Evolutionary conservation across 106 monocot species (phyloP), one percentile per base, ranked within the genome.

Genomic region (Chionographis japonica): DNA sequence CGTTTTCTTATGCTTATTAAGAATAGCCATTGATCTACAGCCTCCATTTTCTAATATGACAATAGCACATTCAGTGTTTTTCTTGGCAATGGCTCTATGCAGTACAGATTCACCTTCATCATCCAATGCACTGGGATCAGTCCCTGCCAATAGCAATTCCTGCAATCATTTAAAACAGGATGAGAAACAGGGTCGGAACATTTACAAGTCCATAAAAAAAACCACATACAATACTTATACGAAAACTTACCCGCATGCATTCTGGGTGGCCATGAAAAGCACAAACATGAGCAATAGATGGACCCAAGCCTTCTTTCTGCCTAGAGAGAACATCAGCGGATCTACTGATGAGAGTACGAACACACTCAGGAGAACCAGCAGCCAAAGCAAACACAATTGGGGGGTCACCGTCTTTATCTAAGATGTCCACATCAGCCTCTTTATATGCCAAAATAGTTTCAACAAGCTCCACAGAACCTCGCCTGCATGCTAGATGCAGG

Each of bases 21-120:
- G 71, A 76, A 87, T 79, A 54, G 85, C 61, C 98, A 98, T 93
- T 63, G 98, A 98, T 68, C 72, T 83, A 76, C 92, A 87, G 37
- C 98, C 98, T 66, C 98, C 90, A 88, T 93, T 83, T 80, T 90
- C 90, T 74, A 98, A 78, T 63, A 98, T 81, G 56, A 85, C 68
- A 81, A 85, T 81, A 73, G 98, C 92, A 81, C 98, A 98, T 58
- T 98, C 98, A 46, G 79, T 87, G 56, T 77, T 83, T 54, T 72
- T 82, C 71, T 78, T 98, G 62, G 85, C 65, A 68, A 98, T 72
- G 14, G 92, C 90, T 76, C 77, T 90, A 77, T 98, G 98, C 68
- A 98, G 58, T 37, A 98, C 76, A 77, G 98, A 85, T 77, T 98
- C 98, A 74, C 93, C 90, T 83, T 93, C 93, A 75, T 90, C 87